Base-by-base conservation (phyloP, 805 yeast species). In the Candida railenensis region DNA sequence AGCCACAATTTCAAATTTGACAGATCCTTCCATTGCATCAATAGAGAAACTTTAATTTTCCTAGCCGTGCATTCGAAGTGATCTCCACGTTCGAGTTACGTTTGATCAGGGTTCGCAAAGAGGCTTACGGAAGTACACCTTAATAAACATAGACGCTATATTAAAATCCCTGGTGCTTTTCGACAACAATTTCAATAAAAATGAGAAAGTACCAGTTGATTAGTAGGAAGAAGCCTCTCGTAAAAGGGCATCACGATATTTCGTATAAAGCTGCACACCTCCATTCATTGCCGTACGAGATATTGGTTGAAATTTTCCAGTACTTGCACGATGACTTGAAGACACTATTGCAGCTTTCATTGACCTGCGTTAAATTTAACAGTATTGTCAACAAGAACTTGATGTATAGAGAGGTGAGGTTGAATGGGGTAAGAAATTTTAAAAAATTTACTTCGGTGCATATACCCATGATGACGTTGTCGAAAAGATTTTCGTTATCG, bases 171-270 rank as follows among this genome's bases (percentile, higher is more conserved):
- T 25, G 30, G 30, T 25, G 9, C 11, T 7, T 5, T 25, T 7
- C 30, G 5, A 25, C 30, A 5, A n/a, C n/a, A n/a, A n/a, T 25
- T 5, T 25, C 30, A 5, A 11, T 4, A 22, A 37, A n/a, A 21
- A 71, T 71, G 76, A 65, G 57, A 47, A 63, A 66, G 43, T 66
- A 73, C 49, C 79, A 74, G 56, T 55, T 74, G 4, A 72, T 74
- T 39, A 78, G 78, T 18, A 47, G 71, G 19, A 65, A 60, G 52
- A 61, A 56, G 41, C 21, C 16, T 15, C 39, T 36, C 21, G 19
- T 18, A 22, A 36, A 18, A 22, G 4, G 8, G 3, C 4, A 14
- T 4, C 39, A 12, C 12, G 54, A 54, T 2, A 42, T 39, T 11
- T 47, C 53, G 15, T 72, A 72, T 45, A 64, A 68, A 2, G 43